Percentiles rank a stretch among this genome's conserved stretches.
Evolutionary conservation across 257 asterid genomes (phyloP).

Genomic region (Echium plantagineum): DNA sequence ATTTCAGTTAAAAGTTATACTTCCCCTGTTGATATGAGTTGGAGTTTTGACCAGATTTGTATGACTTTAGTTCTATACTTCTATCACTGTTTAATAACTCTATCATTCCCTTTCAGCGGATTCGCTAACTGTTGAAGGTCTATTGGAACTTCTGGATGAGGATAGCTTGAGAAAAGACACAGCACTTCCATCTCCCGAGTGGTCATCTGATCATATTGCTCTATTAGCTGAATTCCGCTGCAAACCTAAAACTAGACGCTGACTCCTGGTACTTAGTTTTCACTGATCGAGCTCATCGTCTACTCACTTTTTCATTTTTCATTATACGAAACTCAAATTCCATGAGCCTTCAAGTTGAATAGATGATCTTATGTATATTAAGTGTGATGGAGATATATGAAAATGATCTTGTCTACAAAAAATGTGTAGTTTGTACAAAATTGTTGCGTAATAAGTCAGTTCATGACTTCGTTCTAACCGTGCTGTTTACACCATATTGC

Average conservation of each 20-base stretch:
- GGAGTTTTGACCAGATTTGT: neutral
- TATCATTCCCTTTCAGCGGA: constrained; percentile 15
- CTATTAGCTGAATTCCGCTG: constrained; percentile 16
- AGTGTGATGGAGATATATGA: too few relatives aligned
- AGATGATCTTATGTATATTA: too few relatives aligned
- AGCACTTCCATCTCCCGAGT: constrained; percentile 24
- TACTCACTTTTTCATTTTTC: too few relatives aligned
- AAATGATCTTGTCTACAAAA: too few relatives aligned
- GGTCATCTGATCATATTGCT: constrained; percentile 27
- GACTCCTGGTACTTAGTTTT: neutral
- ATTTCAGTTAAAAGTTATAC: neutral
- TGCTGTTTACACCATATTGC: too few relatives aligned
- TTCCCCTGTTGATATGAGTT: too few relatives aligned
- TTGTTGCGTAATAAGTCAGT: too few relatives aligned
- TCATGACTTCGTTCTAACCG: too few relatives aligned
- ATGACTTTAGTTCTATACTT: neutral
- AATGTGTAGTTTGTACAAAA: too few relatives aligned
- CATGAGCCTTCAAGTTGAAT: too few relatives aligned
- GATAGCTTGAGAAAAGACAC: constrained; percentile 24
- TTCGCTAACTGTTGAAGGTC: constrained; percentile 17
- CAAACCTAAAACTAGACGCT: neutral
- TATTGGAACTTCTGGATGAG: constrained; percentile 24
- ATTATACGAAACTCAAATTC: too few relatives aligned
- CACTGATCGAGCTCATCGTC: too few relatives aligned
- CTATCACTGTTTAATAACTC: neutral